phyloP scores from a whole-genome alignment of 2,329 filamentous ascomycete species.

The Didymella sp. region DNA sequence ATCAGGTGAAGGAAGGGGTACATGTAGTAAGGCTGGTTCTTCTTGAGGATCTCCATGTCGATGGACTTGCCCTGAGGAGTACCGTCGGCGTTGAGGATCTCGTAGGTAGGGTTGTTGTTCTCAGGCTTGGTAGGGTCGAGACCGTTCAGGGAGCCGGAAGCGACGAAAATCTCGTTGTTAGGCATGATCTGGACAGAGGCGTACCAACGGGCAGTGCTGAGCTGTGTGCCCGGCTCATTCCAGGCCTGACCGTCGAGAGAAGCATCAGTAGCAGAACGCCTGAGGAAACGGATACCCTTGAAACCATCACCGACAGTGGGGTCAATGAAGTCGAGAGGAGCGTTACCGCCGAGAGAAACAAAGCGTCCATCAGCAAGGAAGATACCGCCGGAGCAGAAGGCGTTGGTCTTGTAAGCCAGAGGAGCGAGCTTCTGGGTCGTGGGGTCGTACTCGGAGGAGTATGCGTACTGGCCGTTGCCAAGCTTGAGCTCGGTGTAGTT shows the following conservation, averaged over 20 bases:
- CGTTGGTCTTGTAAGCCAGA: conserved; percentile 63
- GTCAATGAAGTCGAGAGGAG: conserved; percentile 62
- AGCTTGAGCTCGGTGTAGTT: conserved; percentile 66
- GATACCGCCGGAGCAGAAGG: conserved; percentile 66
- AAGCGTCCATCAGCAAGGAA: conserved; percentile 66
- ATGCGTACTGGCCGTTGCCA: conserved; percentile 63
- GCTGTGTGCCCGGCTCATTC: conserved; percentile 63
- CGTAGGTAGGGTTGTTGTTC: conserved; percentile 71
- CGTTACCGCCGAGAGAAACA: conserved; percentile 65
- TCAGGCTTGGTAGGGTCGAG: conserved; percentile 60
- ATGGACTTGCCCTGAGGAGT: conserved; percentile 57
- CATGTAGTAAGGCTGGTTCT: conserved; percentile 69
- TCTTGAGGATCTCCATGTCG: conserved; percentile 61
- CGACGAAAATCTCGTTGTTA: conserved; percentile 65
- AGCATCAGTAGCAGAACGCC: conserved; percentile 54
- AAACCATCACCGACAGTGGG: conserved; percentile 66
- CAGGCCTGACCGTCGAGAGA: conserved; percentile 59
- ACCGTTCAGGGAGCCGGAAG: conserved; percentile 66
- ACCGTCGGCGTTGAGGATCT: conserved; percentile 61
- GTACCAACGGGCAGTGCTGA: conserved; percentile 66
- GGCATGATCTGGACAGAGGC: conserved; percentile 65
- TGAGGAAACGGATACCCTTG: conserved; percentile 63
- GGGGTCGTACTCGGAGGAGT: conserved; percentile 67
- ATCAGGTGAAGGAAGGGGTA: conserved; percentile 68
- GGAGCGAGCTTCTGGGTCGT: conserved; percentile 55